Percentiles rank a stretch among this genome's conserved stretches.
These are phyloP conservation scores for Paecilomyces dactylethromorphus DNA, from an alignment of 2,329 filamentous ascomycete genomes.

Conservation along the genomic window DNA sequence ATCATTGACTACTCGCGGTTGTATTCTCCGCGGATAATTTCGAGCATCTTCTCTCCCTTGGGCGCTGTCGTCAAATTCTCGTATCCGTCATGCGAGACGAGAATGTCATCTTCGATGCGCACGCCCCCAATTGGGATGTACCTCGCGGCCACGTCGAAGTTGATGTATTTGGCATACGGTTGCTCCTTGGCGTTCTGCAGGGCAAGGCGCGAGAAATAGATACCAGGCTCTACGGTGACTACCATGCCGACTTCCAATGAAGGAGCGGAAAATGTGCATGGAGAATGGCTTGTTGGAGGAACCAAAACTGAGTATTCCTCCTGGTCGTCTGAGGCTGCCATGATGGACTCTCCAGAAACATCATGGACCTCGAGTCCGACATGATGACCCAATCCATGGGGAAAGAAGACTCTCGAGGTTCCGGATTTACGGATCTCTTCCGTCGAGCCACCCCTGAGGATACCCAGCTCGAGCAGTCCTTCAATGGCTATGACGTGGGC, in stretches of 20 bases:
- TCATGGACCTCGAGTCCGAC: slow-evolving; percentile 41
- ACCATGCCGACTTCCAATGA: slow-evolving; percentile 48
- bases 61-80: slow-evolving; percentile 67
- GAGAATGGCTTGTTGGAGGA: slow-evolving; percentile 13
- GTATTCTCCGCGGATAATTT: slow-evolving; percentile 26
- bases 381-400: slow-evolving; percentile 54
- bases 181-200: slow-evolving; percentile 26
- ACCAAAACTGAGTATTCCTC: slow-evolving; percentile 10
- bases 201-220: slow-evolving; percentile 37
- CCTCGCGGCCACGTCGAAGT: slow-evolving; percentile 30
- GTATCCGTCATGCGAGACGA: slow-evolving; percentile 62
- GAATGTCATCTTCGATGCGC: slow-evolving; percentile 52
- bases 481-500: slow-evolving; percentile 79
- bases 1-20: background rate
- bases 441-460: slow-evolving; percentile 59
- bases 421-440: slow-evolving; percentile 39
- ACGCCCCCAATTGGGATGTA: slow-evolving; percentile 39
- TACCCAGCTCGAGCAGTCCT: slow-evolving; percentile 67
- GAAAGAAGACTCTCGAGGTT: slow-evolving; percentile 34
- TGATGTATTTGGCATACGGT: slow-evolving; percentile 28
- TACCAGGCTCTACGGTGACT: slow-evolving; percentile 50
- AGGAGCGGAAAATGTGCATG: slow-evolving; percentile 27
- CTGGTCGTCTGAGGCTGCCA: slow-evolving; percentile 15
- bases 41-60: slow-evolving; percentile 54
- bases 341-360: slow-evolving; percentile 31